phyloP scores from a whole-genome alignment of 108 stramenopile genomes.

The Fragilaria radians region DNA sequence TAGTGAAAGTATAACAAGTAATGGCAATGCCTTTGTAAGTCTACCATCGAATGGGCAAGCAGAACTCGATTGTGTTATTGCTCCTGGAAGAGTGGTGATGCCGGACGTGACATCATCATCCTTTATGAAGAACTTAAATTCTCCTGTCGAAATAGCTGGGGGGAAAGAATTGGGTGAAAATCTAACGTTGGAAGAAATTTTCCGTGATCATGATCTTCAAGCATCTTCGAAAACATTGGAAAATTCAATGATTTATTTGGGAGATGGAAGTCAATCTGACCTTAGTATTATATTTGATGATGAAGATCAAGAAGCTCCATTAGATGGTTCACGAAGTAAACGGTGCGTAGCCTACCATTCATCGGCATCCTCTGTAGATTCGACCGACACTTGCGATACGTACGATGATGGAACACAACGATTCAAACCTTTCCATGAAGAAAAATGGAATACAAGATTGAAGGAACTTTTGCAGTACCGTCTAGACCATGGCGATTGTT shows the following conservation, averaged over 20 bases:
- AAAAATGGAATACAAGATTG: slow-evolving; percentile 14
- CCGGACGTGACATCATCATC: too few relatives aligned
- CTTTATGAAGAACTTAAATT: too few relatives aligned
- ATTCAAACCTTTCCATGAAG: slow-evolving; percentile 6
- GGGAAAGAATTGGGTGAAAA: too few relatives aligned
- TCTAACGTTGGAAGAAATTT: not conserved
- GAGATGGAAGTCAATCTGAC: not conserved
- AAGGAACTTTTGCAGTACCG: slow-evolving; percentile 13
- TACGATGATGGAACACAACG: not conserved
- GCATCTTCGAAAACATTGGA: not conserved
- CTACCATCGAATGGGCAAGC: too few relatives aligned
- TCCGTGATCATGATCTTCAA: not conserved
- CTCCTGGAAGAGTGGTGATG: too few relatives aligned
- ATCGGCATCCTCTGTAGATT: not conserved
- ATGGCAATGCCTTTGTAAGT: too few relatives aligned
- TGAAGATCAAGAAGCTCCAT: not conserved
- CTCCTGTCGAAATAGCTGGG: too few relatives aligned
- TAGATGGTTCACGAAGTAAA: not conserved
- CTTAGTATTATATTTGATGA: not conserved
- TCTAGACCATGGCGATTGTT: slow-evolving; percentile 21
- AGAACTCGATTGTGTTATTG: too few relatives aligned
- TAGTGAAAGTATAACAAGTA: too few relatives aligned
- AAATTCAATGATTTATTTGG: not conserved
- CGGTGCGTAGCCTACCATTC: not conserved
- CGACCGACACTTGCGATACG: not conserved